Evolutionary conservation across 805 yeast species (phyloP).

Genomic region (Kurtzmaniella cleridarum): DNA sequence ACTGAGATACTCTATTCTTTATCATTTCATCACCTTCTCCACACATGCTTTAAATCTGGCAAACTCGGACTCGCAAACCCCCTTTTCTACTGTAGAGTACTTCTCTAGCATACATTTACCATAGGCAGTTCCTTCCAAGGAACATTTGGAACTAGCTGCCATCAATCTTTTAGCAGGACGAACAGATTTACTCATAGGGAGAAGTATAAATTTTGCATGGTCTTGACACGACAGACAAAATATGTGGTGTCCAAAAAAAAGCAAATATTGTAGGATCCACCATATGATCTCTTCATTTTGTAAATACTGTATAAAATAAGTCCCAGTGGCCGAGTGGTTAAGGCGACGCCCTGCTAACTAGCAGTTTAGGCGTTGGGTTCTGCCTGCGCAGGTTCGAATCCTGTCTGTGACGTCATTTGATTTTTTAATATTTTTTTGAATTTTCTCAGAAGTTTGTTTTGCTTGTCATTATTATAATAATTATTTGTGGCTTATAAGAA

Average conservation of each 20-base stretch:
- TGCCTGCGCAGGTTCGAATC: constrained; percentile 52
- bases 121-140: constrained; percentile 41
- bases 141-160: constrained; percentile 34
- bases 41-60: constrained; percentile 47
- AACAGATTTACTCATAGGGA: constrained; percentile 7
- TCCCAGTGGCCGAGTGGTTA: constrained; percentile 50
- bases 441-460: no score
- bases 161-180: constrained; percentile 42
- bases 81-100: constrained; percentile 46
- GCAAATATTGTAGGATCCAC: no score
- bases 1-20: constrained; percentile 19
- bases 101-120: constrained; percentile 51
- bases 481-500: no score
- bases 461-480: no score
- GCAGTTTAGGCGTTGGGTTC: constrained; percentile 35
- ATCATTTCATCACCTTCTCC: constrained; percentile 24
- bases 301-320: constrained; percentile 12
- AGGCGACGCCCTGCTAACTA: constrained; percentile 44
- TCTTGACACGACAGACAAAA: no score
- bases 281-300: no score
- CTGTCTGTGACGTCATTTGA: constrained; percentile 42
- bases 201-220: no score
- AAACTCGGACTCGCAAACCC: constrained; percentile 51
- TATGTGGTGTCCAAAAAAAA: no score
- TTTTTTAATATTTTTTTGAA: no score